Base-by-base conservation (phyloP, 1,284 basidiomycete genomes). In the Fomitopsis betulina region DNA sequence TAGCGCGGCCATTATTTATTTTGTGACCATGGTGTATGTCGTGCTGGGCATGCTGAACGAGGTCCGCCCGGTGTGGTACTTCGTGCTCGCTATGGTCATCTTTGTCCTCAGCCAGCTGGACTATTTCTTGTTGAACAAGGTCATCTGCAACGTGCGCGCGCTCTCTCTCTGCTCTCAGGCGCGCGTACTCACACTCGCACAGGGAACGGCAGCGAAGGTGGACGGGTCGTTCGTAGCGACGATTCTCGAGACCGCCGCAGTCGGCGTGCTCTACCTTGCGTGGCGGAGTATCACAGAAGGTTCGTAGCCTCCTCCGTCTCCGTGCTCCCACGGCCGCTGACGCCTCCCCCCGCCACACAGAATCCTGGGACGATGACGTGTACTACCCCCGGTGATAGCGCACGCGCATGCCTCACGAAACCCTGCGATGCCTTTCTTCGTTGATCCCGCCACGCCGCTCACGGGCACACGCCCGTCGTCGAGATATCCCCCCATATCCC, bases 231-330 rank as follows among this genome's bases (percentile, higher is more conserved):
- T 95, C 70, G 71, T 95, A 12, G 87, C 90, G 0, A 93, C 92
- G 0, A 58, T 91, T 13, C 75, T 92, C 43, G 90, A 92, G 69
- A 90, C 90, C 0, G 84, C 81, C 0, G 73, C 88, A 0, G 82
- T 94, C 0, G 80, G 78, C n/a, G 76, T 83, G 13, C 63, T 95
- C 19, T 93, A 85, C 71, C 69, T 88, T 17, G 92, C 84, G 25
- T 95, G 93, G 93, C 81, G 79, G 70, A 86, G 86, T 68, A 93
- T 93, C 62, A 93, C 90, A 13, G 91, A 93, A 83, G 86, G 90
- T 93, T 60, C 63, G 85, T 75, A 12, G 5, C 8, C 35, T 5
- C 32, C 19, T 27, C 47, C 27, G 47, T 39, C 27, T 33, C 19
- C 21, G 9, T 40, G 25, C 25, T 39, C 30, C 21, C 37, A 15